Percentiles rank a stretch among this genome's conserved stretches.
Conservation (phyloP, 2,329 filamentous ascomycete genomes). For the Aspergillus sclerotialis region DNA sequence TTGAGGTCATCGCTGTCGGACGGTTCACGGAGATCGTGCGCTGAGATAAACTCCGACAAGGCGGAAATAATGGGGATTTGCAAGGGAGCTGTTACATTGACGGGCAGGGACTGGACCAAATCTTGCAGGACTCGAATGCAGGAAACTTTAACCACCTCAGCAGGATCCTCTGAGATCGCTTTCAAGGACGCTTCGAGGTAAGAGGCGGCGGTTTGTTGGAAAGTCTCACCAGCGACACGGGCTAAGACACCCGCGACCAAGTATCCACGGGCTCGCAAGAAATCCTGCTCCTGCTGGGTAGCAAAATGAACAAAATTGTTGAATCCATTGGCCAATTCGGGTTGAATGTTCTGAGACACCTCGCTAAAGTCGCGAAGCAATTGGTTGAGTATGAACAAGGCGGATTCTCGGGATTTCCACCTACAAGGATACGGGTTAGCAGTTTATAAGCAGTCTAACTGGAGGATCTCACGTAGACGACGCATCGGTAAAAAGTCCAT, state of each 20-base stretch:
- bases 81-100: constrained; percentile 43
- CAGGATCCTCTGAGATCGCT: constrained; percentile 66
- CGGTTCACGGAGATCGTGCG: constrained; percentile 74
- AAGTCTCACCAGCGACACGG: constrained; percentile 55
- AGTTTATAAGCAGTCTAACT: too few relatives aligned
- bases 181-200: constrained; percentile 58
- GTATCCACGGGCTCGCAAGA: constrained; percentile 80
- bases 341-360: constrained; percentile 61
- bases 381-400: constrained; percentile 78
- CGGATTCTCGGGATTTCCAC: constrained; percentile 68
- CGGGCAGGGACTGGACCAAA: constrained; percentile 51
- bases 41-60: constrained; percentile 65
- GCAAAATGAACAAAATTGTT: constrained; percentile 74
- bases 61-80: constrained; percentile 57
- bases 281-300: constrained; percentile 62
- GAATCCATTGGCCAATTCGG: constrained; percentile 64
- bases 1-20: constrained; percentile 87
- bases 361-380: constrained; percentile 78
- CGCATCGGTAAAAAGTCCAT: constrained; percentile 58
- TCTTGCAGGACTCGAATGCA: constrained; percentile 81
- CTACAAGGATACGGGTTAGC: too few relatives aligned
- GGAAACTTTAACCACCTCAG: constrained; percentile 85
- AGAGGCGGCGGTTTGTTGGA: constrained; percentile 34
- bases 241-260: constrained; percentile 76
- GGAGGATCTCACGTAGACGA: constrained; percentile 26